Evolutionary conservation across 768 basidiomycete species (phyloP).

Genomic region (Boletellus sp.): DNA sequence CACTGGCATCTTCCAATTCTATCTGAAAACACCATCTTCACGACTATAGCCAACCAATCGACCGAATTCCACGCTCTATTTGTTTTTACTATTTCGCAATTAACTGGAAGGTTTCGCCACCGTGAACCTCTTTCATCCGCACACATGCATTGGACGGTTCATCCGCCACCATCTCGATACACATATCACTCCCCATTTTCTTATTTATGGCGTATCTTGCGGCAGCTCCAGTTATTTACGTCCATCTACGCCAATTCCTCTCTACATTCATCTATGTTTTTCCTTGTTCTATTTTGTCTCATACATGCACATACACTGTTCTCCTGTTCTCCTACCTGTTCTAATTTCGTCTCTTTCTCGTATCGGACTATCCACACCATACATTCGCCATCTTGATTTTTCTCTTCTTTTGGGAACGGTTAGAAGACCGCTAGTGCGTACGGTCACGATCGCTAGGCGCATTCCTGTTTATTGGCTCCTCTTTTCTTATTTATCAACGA

Average conservation of each 20-base stretch:
- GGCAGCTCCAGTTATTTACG: constrained; percentile 28
- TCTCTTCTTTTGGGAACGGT: constrained; percentile 16
- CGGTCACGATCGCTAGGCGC: constrained; percentile 13
- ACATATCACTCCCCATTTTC: constrained; percentile 13
- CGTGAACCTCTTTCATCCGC: constrained; percentile 26
- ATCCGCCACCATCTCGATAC: constrained; percentile 19
- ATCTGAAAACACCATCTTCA: constrained; percentile 20
- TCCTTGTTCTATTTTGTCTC: not conserved
- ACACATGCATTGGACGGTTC: constrained; percentile 30
- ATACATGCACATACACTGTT: constrained; percentile 2
- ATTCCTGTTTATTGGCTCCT: constrained; percentile 15
- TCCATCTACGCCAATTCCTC: constrained; percentile 25
- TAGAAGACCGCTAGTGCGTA: constrained; percentile 21
- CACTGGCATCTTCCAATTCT: constrained; percentile 16
- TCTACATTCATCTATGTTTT: not conserved
- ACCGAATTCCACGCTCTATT: constrained; percentile 29
- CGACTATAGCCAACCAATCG: constrained; percentile 19
- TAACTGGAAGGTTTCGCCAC: constrained; percentile 6
- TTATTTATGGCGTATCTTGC: constrained; percentile 32
- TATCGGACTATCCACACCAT: constrained; percentile 19
- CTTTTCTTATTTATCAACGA: constrained; percentile 10
- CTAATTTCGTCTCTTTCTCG: constrained; percentile 4
- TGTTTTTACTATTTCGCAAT: constrained; percentile 27
- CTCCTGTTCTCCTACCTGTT: not conserved
- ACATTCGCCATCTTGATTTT: constrained; percentile 2